phyloP scores from a whole-genome alignment of 2,329 filamentous ascomycete genomes.

The Fusarium anthophilum region DNA sequence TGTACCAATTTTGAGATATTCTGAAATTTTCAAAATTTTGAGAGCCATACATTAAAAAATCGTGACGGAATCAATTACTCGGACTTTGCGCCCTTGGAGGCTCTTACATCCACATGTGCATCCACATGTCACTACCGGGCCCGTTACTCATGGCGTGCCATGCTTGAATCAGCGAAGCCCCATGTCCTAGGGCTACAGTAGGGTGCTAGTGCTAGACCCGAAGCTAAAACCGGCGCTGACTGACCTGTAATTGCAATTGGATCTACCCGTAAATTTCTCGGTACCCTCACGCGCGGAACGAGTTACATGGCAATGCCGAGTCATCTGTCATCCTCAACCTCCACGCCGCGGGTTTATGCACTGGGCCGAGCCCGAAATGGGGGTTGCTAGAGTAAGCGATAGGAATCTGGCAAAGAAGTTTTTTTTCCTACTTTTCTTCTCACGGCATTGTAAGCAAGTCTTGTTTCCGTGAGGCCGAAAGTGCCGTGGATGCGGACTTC shows the following conservation, averaged over 20 bases:
- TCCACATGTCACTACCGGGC: slow-evolving; percentile 16
- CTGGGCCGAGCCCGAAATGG: slow-evolving; percentile 27
- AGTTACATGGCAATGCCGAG: slow-evolving; percentile 22
- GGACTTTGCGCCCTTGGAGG: background rate
- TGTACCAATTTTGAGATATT: background rate
- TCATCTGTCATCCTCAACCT: slow-evolving; percentile 25
- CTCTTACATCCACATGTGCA: slow-evolving; percentile 9
- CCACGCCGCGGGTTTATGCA: slow-evolving; percentile 16
- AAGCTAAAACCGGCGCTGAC: slow-evolving; percentile 18
- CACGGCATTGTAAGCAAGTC: slow-evolving; percentile 18
- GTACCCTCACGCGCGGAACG: slow-evolving; percentile 8
- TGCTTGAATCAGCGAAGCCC: slow-evolving; percentile 11
- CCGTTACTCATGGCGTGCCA: slow-evolving; percentile 7
- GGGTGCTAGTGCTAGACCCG: slow-evolving; percentile 18
- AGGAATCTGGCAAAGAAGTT: slow-evolving; percentile 16
- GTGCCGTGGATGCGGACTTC: slow-evolving; percentile 3
- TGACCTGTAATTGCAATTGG: background rate
- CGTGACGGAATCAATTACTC: slow-evolving; percentile 15
- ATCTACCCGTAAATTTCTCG: slow-evolving; percentile 9
- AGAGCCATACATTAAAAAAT: background rate
- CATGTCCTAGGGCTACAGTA: slow-evolving; percentile 23
- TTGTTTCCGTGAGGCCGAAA: slow-evolving; percentile 12
- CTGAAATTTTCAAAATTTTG: background rate
- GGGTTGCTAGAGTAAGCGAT: slow-evolving; percentile 26
- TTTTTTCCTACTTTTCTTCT: background rate